These are phyloP conservation scores for Penicillium sclerotigenum DNA, from an alignment of 2,329 filamentous ascomycete genomes.

Conservation along the genomic window DNA sequence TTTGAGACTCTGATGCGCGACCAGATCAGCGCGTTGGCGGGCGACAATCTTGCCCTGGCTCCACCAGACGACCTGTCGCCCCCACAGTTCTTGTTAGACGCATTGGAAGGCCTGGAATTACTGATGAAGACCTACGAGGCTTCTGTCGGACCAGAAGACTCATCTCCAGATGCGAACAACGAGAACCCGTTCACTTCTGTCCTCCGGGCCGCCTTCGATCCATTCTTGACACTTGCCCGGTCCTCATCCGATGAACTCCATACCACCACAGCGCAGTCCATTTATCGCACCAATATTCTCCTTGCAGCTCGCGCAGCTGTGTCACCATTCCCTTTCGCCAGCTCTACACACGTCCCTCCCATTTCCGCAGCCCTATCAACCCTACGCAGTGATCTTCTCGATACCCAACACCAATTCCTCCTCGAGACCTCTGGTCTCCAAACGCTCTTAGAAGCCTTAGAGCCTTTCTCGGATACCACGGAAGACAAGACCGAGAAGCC, in stretches of 20 bases:
- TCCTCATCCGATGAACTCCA: constrained; percentile 50
- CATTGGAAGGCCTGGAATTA: constrained; percentile 70
- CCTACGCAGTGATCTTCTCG: constrained; percentile 53
- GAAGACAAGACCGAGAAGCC: constrained; percentile 17
- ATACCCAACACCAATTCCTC: constrained; percentile 70
- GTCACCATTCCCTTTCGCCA: constrained; percentile 57
- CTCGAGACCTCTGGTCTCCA: constrained; percentile 71
- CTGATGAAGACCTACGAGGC: constrained; percentile 87
- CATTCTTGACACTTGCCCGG: constrained; percentile 67
- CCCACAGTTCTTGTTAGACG: constrained; percentile 76
- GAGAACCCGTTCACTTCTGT: constrained; percentile 72
- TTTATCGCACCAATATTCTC: constrained; percentile 49
- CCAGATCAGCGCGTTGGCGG: constrained; percentile 60
- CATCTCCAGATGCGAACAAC: constrained; percentile 52
- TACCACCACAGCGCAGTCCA: constrained; percentile 45
- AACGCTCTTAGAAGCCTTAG: constrained; percentile 59
- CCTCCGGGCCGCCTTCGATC: constrained; percentile 75
- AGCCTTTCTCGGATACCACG: constrained; percentile 32
- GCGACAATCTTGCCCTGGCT: constrained; percentile 69
- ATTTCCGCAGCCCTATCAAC: constrained; percentile 53
- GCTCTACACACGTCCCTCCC: constrained; percentile 55
- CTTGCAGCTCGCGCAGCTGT: constrained; percentile 41
- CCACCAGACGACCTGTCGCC: constrained; percentile 70
- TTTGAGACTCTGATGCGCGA: constrained; percentile 81
- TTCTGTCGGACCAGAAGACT: constrained; percentile 55